Evolutionary conservation across 2,329 filamentous ascomycete species (phyloP), one percentile per base, ranked within the genome.

Genomic region (Arachnomyces sp.): DNA sequence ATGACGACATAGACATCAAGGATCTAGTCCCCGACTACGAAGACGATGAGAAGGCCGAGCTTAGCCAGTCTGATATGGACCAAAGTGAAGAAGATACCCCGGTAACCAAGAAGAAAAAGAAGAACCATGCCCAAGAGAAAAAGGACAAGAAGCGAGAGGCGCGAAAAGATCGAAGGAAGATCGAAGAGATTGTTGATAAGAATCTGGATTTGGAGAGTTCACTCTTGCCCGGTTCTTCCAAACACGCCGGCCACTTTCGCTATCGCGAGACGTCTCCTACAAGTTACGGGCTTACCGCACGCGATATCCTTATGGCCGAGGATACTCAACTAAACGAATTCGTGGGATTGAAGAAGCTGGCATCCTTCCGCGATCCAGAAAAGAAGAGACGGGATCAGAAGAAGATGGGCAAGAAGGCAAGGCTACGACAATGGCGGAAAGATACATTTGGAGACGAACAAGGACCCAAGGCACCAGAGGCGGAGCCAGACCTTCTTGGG

Each of bases 1-100:
- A 95, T 53, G 88, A 96, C 55, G 92, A 98, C 59, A 95, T 98
- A 53, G 89, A 96, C 58, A 96, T 98, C 67, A 87, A 84, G 45
- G 90, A 95, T 60, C 74, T 95, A 37, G 69, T 95, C 18, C 88
- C 87, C 1, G 86, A 94, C 45, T 95, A 93, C 56, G 78, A 86
- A 14, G 84, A 86, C 17, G 77, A 77, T 66, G 54, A 58, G n/a
- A 46, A 71, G 36, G 64, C 84, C 44, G 66, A 67, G 1, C 65
- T 82, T 2, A 77, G 77, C 4, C 76, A 81, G 47, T 68, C 65
- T 1, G 71, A 74, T 6, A 63, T 71, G n/a, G 67, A 67, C 11
- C 63, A 59, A 1, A 65, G 62, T 8, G 63, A 57, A 0, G 66
- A 65, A 0, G 60, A 58, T 7, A 59, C 37, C 4, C 14, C 31